Conservation (phyloP, 257 asterid species). For the Primulina huaijiensis region DNA sequence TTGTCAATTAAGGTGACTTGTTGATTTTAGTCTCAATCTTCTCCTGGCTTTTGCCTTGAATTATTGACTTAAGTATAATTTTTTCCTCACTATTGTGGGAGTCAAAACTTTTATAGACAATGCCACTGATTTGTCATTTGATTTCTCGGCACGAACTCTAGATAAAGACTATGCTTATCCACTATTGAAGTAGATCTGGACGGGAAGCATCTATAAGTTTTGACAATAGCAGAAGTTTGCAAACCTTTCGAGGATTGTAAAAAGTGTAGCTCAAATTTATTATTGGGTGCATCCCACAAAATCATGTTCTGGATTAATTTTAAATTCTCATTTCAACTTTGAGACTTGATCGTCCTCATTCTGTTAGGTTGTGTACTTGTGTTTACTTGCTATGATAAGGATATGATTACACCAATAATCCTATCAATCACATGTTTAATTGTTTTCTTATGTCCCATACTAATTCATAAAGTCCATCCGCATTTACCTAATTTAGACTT, state of each 20-base stretch:
- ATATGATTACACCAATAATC: too few relatives aligned
- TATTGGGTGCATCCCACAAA: constrained; percentile 6
- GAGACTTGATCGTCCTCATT: too few relatives aligned
- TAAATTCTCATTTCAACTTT: too few relatives aligned
- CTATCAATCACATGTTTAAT: too few relatives aligned
- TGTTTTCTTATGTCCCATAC: too few relatives aligned
- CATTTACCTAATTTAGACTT: too few relatives aligned
- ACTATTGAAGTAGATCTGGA: constrained; percentile 2
- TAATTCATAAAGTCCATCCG: too few relatives aligned
- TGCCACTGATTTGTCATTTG: constrained; percentile 4
- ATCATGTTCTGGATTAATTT: neutral
- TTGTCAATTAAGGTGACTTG: constrained; percentile 72
- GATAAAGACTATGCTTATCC: neutral
- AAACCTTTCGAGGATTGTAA: neutral
- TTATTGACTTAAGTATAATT: constrained; percentile 5
- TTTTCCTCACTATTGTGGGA: neutral
- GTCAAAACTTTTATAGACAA: neutral
- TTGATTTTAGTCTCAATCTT: constrained; percentile 11
- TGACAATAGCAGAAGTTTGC: constrained; percentile 7
- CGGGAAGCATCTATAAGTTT: neutral
- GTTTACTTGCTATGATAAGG: too few relatives aligned
- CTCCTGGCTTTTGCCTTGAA: constrained; percentile 15
- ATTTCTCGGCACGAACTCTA: constrained; percentile 13
- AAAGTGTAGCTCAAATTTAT: neutral
- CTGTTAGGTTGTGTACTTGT: too few relatives aligned